phyloP scores from a whole-genome alignment of 129 eudicot genomes.

The Lactuca sativa region DNA sequence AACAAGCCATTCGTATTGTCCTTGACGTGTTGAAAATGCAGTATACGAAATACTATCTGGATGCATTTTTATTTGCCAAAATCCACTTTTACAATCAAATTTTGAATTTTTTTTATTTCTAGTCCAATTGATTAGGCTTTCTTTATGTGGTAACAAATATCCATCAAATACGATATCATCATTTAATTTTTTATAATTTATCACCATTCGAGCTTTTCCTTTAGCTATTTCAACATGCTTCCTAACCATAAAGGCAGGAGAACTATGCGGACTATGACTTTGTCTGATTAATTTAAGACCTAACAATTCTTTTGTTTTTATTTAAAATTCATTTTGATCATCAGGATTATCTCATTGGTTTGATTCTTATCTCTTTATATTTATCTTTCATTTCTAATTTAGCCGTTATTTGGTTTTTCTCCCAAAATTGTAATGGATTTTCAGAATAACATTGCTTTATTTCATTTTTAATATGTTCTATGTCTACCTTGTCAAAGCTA shows the following conservation, averaged over 20 bases:
- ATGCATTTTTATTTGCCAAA: no score
- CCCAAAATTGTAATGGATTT: no score
- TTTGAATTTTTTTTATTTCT: not conserved
- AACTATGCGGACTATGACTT: not conserved
- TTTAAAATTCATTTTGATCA: not conserved
- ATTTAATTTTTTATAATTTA: conserved; percentile 6
- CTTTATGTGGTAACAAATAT: not conserved
- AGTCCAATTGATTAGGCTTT: not conserved
- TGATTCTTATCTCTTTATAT: no score
- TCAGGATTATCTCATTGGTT: not conserved
- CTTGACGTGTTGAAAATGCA: no score
- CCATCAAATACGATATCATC: not conserved
- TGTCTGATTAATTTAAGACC: not conserved
- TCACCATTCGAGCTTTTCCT: not conserved
- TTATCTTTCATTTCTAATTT: no score
- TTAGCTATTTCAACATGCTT: not conserved
- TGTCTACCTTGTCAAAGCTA: no score
- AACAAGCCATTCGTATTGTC: no score
- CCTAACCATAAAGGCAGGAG: not conserved
- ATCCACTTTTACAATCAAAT: no score
- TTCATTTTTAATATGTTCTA: no score
- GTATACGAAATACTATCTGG: no score
- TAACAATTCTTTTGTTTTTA: not conserved
- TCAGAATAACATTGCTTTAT: no score
- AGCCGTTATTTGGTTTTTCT: no score